Evolutionary conservation across 2,329 filamentous ascomycete genomes (phyloP).

Genomic region (Ophiostoma quercus): DNA sequence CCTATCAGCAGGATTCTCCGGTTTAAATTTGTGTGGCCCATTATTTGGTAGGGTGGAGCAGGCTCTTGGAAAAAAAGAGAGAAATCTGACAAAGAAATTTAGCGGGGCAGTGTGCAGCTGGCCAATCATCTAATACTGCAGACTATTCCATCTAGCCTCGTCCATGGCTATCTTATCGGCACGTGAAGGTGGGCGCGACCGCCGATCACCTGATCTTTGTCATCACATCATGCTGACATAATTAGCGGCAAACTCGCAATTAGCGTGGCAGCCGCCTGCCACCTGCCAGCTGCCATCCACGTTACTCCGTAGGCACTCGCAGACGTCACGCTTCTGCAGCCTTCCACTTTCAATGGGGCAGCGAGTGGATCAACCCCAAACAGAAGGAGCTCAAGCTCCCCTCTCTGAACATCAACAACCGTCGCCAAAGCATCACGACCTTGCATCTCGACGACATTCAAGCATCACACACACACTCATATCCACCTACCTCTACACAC

Average conservation of each 20-base stretch:
- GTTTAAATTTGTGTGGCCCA: conserved; percentile 26
- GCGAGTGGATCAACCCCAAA: neutral
- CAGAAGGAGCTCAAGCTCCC: conserved; percentile 21
- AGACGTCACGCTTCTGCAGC: conserved; percentile 28
- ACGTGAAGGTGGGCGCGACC: neutral
- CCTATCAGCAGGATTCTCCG: conserved; percentile 24
- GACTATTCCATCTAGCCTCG: neutral
- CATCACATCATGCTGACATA: neutral
- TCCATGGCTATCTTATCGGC: neutral
- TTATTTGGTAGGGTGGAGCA: conserved; percentile 17
- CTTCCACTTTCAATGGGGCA: conserved; percentile 18
- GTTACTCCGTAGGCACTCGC: neutral
- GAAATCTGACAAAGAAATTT: conserved; percentile 22
- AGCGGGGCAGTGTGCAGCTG: conserved; percentile 9
- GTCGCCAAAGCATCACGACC: conserved; percentile 14
- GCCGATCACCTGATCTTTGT: neutral
- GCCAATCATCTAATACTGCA: conserved; percentile 16
- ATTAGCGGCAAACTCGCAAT: neutral
- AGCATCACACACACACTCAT: neutral
- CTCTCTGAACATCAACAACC: conserved; percentile 15
- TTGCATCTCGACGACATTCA: conserved; percentile 5
- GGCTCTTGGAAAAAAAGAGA: conserved; percentile 17
- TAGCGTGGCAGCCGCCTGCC: neutral
- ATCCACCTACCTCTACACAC: neutral
- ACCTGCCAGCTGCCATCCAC: conserved; percentile 14